Percentiles rank a stretch among this genome's conserved stretches.
Conservation (phyloP, 371 early-diverging fungal species). For the Saksenaea oblongispora region DNA sequence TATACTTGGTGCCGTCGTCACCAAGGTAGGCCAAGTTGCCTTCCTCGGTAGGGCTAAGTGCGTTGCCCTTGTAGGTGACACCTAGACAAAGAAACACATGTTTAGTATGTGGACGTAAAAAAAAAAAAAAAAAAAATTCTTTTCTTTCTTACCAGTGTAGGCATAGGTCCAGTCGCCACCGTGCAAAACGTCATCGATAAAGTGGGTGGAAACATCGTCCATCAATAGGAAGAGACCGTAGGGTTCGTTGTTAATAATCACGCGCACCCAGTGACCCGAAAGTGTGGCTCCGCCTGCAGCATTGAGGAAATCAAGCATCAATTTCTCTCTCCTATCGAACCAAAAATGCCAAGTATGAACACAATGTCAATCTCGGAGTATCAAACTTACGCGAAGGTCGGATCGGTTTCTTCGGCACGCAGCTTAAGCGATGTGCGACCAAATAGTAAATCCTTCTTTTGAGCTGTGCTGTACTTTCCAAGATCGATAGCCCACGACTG, state of each 20-base stretch:
- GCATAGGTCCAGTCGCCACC: slow-evolving; percentile 32
- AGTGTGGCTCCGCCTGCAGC: slow-evolving; percentile 56
- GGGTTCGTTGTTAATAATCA: slow-evolving; percentile 50
- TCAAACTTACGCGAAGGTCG: slow-evolving; percentile 43
- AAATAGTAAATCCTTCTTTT: slow-evolving; percentile 27
- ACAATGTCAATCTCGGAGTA: not conserved
- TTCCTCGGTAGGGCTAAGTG: slow-evolving; percentile 23
- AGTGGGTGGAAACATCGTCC: slow-evolving; percentile 54
- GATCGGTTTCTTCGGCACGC: slow-evolving; percentile 56
- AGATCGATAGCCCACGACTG: slow-evolving; percentile 54
- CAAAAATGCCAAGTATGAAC: not conserved
- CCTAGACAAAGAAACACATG: slow-evolving; percentile 11
- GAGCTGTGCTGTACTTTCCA: slow-evolving; percentile 29
- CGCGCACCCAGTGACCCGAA: slow-evolving; percentile 51
- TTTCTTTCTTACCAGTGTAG: slow-evolving; percentile 22
- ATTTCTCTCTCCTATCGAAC: slow-evolving; percentile 48
- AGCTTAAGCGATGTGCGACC: slow-evolving; percentile 54
- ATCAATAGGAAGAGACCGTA: slow-evolving; percentile 55
- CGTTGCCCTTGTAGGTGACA: slow-evolving; percentile 45
- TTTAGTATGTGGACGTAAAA: not conserved
- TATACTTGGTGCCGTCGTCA: slow-evolving; percentile 35
- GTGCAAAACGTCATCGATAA: slow-evolving; percentile 41
- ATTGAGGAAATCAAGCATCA: slow-evolving; percentile 47
- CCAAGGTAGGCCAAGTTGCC: slow-evolving; percentile 44
- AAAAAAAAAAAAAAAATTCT: slow-evolving; percentile 6